Conservation (phyloP, 371 early-diverging fungal genomes). For the Haplosporangium sp. region DNA sequence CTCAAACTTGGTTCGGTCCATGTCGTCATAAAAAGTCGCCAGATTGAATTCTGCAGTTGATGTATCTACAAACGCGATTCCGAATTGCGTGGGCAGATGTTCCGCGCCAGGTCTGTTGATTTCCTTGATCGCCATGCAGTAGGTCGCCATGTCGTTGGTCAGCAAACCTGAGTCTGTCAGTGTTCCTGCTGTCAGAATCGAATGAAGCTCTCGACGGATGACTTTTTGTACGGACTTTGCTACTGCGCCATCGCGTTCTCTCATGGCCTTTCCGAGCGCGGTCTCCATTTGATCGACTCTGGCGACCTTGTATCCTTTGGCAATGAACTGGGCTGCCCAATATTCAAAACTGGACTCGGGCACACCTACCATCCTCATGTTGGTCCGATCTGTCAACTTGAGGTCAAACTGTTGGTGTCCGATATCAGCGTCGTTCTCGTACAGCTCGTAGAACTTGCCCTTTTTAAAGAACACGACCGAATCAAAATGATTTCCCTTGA, state of each 20-base stretch:
- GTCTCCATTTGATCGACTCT: conserved; percentile 99
- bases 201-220: conserved; percentile 95
- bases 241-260: conserved; percentile 73
- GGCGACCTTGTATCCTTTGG: conserved; percentile 96
- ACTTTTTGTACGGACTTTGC: conserved; percentile 74
- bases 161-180: conserved; percentile 91
- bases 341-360: conserved; percentile 96
- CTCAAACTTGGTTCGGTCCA: conserved; percentile 86
- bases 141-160: conserved; percentile 89
- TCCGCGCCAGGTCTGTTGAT: conserved; percentile 32
- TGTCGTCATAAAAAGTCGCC: conserved; percentile 86
- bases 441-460: conserved; percentile 99
- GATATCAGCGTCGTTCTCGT: conserved; percentile 99
- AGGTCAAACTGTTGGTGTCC: conserved; percentile 98
- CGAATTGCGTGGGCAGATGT: conserved; percentile 64
- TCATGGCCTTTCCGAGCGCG: conserved; percentile 94
- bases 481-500: conserved; percentile 96
- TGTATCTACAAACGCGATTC: conserved; percentile 95
- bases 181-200: conserved; percentile 96
- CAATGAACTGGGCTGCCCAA: conserved; percentile 98
- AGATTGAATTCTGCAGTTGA: conserved; percentile 92
- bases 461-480: conserved; percentile 99
- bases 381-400: conserved; percentile 96
- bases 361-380: conserved; percentile 99
- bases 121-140: conserved; percentile 93